A percentile compares a stretch with the other conserved stretches of the same genome.
Evolutionary conservation across 2,329 filamentous ascomycete genomes (phyloP).

Genomic region (Colletotrichum sojae): DNA sequence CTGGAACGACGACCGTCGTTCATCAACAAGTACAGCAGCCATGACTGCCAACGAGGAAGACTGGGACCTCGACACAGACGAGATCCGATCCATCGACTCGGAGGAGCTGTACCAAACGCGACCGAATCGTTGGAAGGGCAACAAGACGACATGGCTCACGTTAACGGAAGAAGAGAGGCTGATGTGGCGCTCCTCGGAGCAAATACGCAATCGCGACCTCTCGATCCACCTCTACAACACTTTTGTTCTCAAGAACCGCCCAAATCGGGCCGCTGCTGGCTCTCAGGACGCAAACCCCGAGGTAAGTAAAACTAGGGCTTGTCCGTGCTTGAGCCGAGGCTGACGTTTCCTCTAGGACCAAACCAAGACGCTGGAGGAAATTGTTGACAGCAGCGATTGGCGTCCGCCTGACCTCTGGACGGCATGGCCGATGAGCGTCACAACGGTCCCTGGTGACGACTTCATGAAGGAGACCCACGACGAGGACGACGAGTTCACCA

Average conservation of each 20-base stretch:
- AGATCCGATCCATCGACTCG: slow-evolving; percentile 62
- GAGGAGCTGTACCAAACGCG: slow-evolving; percentile 65
- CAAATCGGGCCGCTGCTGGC: slow-evolving; percentile 4
- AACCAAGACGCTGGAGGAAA: slow-evolving; percentile 20
- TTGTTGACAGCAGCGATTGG: slow-evolving; percentile 57
- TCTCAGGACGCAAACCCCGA: neutral
- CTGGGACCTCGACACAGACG: slow-evolving; percentile 61
- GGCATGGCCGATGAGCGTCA: slow-evolving; percentile 82
- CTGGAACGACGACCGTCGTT: too few relatives aligned
- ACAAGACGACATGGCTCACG: slow-evolving; percentile 75
- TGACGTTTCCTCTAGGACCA: slow-evolving; percentile 23
- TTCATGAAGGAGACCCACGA: slow-evolving; percentile 64
- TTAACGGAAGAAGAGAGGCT: slow-evolving; percentile 74
- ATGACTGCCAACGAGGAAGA: slow-evolving; percentile 43
- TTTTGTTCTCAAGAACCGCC: slow-evolving; percentile 75
- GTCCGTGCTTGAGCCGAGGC: neutral
- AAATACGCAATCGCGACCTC: slow-evolving; percentile 76
- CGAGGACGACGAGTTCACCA: slow-evolving; percentile 65
- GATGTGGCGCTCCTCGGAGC: slow-evolving; percentile 74
- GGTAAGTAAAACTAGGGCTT: slow-evolving; percentile 11
- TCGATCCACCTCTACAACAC: slow-evolving; percentile 85
- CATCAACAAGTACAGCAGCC: neutral
- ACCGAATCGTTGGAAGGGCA: slow-evolving; percentile 81
- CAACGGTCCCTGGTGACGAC: slow-evolving; percentile 71
- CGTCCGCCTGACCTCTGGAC: slow-evolving; percentile 77